Evolutionary conservation across 2,329 filamentous ascomycete species (phyloP).

Genomic region (Metarhizium guizhouense): DNA sequence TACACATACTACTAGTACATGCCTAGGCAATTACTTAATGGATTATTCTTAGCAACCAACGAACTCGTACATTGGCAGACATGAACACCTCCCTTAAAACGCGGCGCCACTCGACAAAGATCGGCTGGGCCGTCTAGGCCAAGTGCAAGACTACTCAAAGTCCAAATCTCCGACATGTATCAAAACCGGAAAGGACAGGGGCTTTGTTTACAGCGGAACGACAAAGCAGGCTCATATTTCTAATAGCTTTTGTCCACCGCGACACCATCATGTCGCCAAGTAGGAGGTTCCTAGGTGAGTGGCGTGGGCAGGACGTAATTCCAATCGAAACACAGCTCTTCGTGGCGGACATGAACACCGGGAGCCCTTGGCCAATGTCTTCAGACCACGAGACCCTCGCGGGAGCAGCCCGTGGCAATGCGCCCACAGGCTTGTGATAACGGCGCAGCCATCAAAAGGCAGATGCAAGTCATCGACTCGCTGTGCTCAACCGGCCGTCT

Average conservation of each 20-base stretch:
- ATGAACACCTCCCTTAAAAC: slow-evolving; percentile 4
- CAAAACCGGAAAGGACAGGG: background rate
- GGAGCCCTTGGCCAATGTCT: slow-evolving; percentile 20
- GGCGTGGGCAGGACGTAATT: background rate
- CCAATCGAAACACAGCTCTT: slow-evolving; percentile 1
- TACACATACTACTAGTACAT: no score
- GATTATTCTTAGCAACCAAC: slow-evolving; percentile 1
- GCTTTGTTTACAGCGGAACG: background rate
- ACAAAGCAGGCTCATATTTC: background rate
- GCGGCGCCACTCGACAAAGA: background rate
- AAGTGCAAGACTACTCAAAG: background rate
- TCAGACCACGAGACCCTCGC: slow-evolving; percentile 20
- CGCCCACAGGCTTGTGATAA: slow-evolving; percentile 1
- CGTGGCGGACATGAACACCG: slow-evolving; percentile 1
- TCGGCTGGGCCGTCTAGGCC: background rate
- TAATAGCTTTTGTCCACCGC: background rate
- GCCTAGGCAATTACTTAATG: background rate
- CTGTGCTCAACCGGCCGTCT: slow-evolving; percentile 24
- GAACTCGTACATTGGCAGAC: background rate
- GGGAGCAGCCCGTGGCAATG: slow-evolving; percentile 18
- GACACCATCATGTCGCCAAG: background rate
- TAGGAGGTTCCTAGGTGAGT: background rate
- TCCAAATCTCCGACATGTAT: background rate
- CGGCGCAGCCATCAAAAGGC: slow-evolving; percentile 1
- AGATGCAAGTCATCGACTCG: slow-evolving; percentile 35